Evolutionary conservation across 1,284 basidiomycete species (phyloP).

Genomic region (Athelia psychrophila): DNA sequence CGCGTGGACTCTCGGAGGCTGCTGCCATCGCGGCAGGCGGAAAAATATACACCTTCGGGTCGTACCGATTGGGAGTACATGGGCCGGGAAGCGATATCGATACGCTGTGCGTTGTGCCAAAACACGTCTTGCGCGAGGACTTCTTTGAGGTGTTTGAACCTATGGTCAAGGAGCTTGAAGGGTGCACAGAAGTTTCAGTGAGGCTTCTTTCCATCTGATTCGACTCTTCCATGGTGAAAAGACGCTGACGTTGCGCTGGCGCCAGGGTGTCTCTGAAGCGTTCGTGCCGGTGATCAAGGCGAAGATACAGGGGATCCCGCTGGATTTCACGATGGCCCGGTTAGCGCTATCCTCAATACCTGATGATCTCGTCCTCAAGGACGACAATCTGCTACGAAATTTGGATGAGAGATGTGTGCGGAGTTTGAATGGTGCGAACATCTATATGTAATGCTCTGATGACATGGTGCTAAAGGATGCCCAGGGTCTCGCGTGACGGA

Average conservation of each 20-base stretch:
- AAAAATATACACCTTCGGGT: constrained; percentile 99
- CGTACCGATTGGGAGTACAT: constrained; percentile 94
- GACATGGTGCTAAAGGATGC: constrained; percentile 10
- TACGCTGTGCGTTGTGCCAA: constrained; percentile 97
- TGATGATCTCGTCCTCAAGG: constrained; percentile 86
- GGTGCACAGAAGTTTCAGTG: constrained; percentile 88
- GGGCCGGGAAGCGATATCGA: constrained; percentile 97
- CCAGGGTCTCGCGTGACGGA: constrained; percentile 94
- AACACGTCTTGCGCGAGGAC: constrained; percentile 93
- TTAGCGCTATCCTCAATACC: constrained; percentile 84
- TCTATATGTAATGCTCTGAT: background rate
- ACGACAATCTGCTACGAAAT: constrained; percentile 90
- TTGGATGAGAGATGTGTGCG: constrained; percentile 94
- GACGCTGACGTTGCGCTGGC: constrained; percentile 12
- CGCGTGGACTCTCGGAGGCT: constrained; percentile 82
- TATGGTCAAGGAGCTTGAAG: constrained; percentile 87
- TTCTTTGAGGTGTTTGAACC: constrained; percentile 93
- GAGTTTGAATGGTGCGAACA: constrained; percentile 81
- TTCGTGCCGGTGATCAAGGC: constrained; percentile 95
- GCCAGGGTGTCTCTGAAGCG: constrained; percentile 90
- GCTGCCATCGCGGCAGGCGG: constrained; percentile 88
- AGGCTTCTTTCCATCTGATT: constrained; percentile 35
- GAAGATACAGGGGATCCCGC: constrained; percentile 89
- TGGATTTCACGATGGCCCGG: constrained; percentile 94
- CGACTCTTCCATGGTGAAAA: constrained; percentile 4